Base-by-base conservation (phyloP, 805 yeast genomes). In the Ogataea henricii region DNA sequence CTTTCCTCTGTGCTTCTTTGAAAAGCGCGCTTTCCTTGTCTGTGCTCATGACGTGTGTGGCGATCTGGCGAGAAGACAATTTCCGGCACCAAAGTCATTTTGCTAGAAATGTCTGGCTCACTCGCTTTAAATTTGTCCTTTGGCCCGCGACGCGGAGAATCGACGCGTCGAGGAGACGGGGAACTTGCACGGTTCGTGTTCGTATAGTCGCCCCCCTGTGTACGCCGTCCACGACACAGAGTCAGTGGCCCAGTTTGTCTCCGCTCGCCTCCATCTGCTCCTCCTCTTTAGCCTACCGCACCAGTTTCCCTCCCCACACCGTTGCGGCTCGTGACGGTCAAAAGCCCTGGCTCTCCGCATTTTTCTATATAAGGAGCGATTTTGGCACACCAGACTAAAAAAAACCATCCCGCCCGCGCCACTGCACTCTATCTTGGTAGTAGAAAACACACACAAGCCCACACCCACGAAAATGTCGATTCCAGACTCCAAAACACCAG, bases 1-100 rank as follows among this genome's bases (percentile, higher is more conserved):
- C 81, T n/a, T 62, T 56, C 12, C 68, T 53, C 49, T 70, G 71
- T 1, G 78, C 77, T 40, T 66, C 68, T 36, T 68, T 54, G 37
- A 51, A 49, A 23, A 47, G 53, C 4, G 58, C 56, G n/a, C 47
- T 45, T 10, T 43, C 45, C 9, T 45, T 44, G 25, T 48, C 53
- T 13, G 48, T 36, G 22, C 40, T 44, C 47, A 43, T 48, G 6
- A 18, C 12, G 36, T n/a, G n/a, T n/a, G n/a, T n/a, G n/a, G n/a
- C n/a, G n/a, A n/a, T n/a, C n/a, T n/a, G n/a, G n/a, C n/a, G n/a
- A n/a, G n/a, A n/a, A n/a, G n/a, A n/a, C n/a, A n/a, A n/a, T n/a
- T n/a, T n/a, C n/a, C n/a, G n/a, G n/a, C n/a, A n/a, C n/a, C n/a
- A n/a, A n/a, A n/a, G n/a, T n/a, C n/a, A n/a, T n/a, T n/a, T n/a